A percentile compares a stretch with the other conserved stretches of the same genome.
Conservation (phyloP, 2,329 filamentous ascomycete species). For the Tolypocladium album region DNA sequence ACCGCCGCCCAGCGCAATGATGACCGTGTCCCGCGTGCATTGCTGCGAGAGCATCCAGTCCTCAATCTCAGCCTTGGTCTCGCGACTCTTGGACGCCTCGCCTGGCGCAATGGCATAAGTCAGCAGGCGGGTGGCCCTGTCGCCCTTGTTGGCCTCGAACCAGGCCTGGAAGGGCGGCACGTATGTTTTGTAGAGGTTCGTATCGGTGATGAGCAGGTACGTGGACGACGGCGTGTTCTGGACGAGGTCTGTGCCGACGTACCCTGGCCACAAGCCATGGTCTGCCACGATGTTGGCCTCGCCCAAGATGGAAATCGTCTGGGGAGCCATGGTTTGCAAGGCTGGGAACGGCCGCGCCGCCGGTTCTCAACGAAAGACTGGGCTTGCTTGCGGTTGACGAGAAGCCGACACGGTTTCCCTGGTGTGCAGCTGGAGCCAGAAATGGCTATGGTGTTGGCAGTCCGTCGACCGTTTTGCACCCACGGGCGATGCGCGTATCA, state of each 20-base stretch:
- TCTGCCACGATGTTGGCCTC: slow-evolving; percentile 87
- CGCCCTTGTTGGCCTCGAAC: slow-evolving; percentile 18
- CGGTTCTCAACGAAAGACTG: neutral
- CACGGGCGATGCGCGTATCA: neutral
- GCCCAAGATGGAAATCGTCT: slow-evolving; percentile 69
- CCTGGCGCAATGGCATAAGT: slow-evolving; percentile 82
- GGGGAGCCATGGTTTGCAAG: slow-evolving; percentile 27
- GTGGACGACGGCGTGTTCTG: slow-evolving; percentile 71
- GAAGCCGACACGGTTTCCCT: neutral
- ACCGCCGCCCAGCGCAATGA: slow-evolving; percentile 88
- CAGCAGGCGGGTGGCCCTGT: slow-evolving; percentile 53
- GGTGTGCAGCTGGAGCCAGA: neutral
- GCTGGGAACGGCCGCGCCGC: neutral
- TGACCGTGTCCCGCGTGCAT: slow-evolving; percentile 90
- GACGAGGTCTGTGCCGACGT: slow-evolving; percentile 72
- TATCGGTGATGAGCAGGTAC: slow-evolving; percentile 94
- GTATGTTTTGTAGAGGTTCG: slow-evolving; percentile 75
- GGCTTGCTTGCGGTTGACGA: neutral
- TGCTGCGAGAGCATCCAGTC: slow-evolving; percentile 90
- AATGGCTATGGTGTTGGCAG: neutral
- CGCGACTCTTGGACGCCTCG: slow-evolving; percentile 84
- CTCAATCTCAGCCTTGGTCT: slow-evolving; percentile 91
- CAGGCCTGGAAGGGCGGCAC: slow-evolving; percentile 57
- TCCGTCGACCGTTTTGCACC: neutral
- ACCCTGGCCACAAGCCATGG: slow-evolving; percentile 78